phyloP scores from a whole-genome alignment of 2,329 filamentous ascomycete species.

The Trichoderma sp. region DNA sequence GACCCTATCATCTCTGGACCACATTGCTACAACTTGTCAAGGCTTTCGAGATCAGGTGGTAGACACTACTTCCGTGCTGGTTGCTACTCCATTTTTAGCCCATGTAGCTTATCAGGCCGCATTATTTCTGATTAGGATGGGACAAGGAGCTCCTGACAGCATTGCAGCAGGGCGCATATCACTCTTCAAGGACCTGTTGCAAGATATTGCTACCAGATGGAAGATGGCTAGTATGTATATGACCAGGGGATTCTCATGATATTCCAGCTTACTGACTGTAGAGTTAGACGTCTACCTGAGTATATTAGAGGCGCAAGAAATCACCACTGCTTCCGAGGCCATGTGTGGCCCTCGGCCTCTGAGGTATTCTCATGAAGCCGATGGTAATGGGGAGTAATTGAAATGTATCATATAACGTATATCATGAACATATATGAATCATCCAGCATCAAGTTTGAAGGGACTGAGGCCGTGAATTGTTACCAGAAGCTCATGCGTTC shows the following conservation, averaged over 20 bases:
- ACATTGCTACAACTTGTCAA: neutral
- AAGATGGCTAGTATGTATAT: conserved; percentile 9
- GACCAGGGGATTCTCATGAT: neutral
- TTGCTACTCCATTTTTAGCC: neutral
- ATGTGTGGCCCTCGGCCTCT: neutral
- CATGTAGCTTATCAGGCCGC: conserved; percentile 2
- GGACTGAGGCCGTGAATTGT: neutral
- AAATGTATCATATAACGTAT: neutral
- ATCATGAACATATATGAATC: neutral
- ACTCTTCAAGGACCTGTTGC: conserved; percentile 1
- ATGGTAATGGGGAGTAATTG: neutral
- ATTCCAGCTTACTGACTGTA: neutral
- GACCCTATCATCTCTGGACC: conserved; percentile 5
- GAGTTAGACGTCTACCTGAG: neutral
- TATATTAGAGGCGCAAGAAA: conserved; percentile 11
- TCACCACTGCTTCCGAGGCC: conserved; percentile 5
- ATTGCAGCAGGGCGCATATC: neutral
- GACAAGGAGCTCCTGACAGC: neutral
- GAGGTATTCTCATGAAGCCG: neutral
- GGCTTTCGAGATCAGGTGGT: conserved; percentile 13
- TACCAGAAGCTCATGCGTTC: neutral
- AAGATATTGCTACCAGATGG: conserved; percentile 5
- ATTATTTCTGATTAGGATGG: neutral
- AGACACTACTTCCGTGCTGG: neutral
- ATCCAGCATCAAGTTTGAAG: neutral